Conservation (phyloP, 164 flowering plant species). For the Aristolochia fimbriata region DNA sequence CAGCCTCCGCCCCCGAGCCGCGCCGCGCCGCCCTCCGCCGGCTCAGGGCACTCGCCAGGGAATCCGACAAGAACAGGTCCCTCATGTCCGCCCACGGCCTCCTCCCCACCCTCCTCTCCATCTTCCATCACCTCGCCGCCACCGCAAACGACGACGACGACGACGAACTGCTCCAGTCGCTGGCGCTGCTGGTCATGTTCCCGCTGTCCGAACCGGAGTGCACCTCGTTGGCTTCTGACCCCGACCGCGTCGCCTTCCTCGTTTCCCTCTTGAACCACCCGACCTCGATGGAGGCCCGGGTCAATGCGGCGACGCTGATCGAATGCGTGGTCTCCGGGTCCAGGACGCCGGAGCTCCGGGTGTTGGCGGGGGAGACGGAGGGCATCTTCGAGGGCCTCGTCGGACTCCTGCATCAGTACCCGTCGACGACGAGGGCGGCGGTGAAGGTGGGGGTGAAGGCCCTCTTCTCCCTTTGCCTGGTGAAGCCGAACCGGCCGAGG, state of each 20-base stretch:
- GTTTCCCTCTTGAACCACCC: slow-evolving; percentile 40
- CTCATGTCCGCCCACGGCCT: slow-evolving; percentile 29
- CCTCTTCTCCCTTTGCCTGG: slow-evolving; percentile 66
- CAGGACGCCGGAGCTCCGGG: slow-evolving; percentile 49
- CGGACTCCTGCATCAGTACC: slow-evolving; percentile 36
- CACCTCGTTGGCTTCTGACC: slow-evolving; percentile 32
- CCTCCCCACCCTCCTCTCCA: slow-evolving; percentile 19
- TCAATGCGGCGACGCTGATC: slow-evolving; percentile 66
- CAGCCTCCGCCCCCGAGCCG: slow-evolving; percentile 13
- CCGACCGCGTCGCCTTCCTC: slow-evolving; percentile 31
- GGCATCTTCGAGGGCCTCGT: slow-evolving; percentile 56
- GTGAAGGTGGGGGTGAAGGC: slow-evolving; percentile 60
- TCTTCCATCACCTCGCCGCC: slow-evolving; percentile 22
- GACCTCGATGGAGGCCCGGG: slow-evolving; percentile 54
- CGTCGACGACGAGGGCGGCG: slow-evolving; percentile 43
- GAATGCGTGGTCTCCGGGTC: slow-evolving; percentile 51
- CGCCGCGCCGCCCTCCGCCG: slow-evolving; percentile 55
- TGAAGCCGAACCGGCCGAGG: slow-evolving; percentile 50
- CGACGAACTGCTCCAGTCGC: slow-evolving; percentile 41
- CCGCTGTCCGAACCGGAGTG: slow-evolving; percentile 50
- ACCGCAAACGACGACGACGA: too few species aligned
- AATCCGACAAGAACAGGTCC: slow-evolving; percentile 70
- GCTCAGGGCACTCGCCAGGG: slow-evolving; percentile 59
- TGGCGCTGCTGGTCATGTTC: slow-evolving; percentile 51
- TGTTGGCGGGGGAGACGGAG: slow-evolving; percentile 32